These are phyloP conservation scores for Viridothelium virens DNA, from an alignment of 495 filamentous ascomycete genomes.

Conservation along the genomic window DNA sequence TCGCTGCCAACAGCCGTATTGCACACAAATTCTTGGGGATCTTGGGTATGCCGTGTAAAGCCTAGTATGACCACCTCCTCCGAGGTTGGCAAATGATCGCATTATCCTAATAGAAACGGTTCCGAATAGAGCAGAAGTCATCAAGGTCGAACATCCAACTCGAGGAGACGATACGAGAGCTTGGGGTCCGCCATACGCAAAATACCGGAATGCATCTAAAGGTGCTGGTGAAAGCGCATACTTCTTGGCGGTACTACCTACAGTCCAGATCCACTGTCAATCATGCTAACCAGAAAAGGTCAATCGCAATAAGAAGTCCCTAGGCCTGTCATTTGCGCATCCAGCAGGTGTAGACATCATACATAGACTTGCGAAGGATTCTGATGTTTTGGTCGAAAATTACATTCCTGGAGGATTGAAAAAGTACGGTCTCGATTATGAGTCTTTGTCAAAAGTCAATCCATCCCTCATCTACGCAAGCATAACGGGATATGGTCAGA, in stretches of 20 bases:
- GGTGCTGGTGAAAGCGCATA: slow-evolving; percentile 92
- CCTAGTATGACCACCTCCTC: slow-evolving; percentile 33
- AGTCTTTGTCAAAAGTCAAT: slow-evolving; percentile 68
- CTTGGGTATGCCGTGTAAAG: slow-evolving; percentile 58
- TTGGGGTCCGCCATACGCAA: slow-evolving; percentile 93
- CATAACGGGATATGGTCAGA: slow-evolving; percentile 79
- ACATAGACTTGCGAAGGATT: slow-evolving; percentile 72
- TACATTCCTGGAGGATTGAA: slow-evolving; percentile 86
- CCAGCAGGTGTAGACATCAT: slow-evolving; percentile 74
- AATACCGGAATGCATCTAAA: slow-evolving; percentile 47
- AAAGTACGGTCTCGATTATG: slow-evolving; percentile 85
- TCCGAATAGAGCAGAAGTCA: slow-evolving; percentile 71
- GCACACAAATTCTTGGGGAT: slow-evolving; percentile 94
- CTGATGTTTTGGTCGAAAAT: slow-evolving; percentile 93
- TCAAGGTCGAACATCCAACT: slow-evolving; percentile 91
- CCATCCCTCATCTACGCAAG: slow-evolving; percentile 66
- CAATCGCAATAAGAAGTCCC: slow-evolving; percentile 93
- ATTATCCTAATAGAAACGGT: slow-evolving; percentile 12
- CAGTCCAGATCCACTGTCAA: neutral
- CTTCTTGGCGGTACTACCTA: slow-evolving; percentile 65
- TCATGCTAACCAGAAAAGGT: slow-evolving; percentile 44
- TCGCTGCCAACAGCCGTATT: slow-evolving; percentile 66
- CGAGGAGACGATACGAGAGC: slow-evolving; percentile 90
- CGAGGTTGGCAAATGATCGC: slow-evolving; percentile 19
- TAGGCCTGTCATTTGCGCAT: slow-evolving; percentile 85